Evolutionary conservation across 352 stramenopile genomes (phyloP).

Genomic region (Pythium aphanidermatum): DNA sequence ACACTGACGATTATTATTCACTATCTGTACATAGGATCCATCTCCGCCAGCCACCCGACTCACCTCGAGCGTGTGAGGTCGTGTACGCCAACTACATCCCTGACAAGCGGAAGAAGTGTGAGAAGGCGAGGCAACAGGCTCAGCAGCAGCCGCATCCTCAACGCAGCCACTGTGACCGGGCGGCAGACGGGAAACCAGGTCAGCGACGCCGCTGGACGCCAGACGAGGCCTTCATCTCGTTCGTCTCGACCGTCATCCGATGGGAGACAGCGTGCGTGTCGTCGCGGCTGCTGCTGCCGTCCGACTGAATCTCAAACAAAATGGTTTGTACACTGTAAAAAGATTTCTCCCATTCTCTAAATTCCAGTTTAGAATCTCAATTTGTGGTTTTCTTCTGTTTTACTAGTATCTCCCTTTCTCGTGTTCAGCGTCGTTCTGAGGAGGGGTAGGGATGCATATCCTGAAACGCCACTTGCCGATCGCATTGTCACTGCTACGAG

Average conservation of each 20-base stretch:
- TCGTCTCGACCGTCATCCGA: conserved; percentile 54
- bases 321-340: too few species aligned
- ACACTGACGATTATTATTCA: conserved; percentile 14
- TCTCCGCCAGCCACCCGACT: conserved; percentile 3
- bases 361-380: too few species aligned
- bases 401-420: too few species aligned
- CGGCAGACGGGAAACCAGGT: too few species aligned
- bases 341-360: too few species aligned
- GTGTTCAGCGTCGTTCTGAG: too few species aligned
- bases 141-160: too few species aligned
- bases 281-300: conserved; percentile 26
- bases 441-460: background rate
- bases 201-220: conserved; percentile 19
- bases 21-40: conserved; percentile 11
- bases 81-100: conserved; percentile 19
- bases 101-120: too few species aligned
- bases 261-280: conserved; percentile 52
- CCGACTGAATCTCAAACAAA: background rate
- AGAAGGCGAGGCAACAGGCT: too few species aligned
- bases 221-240: conserved; percentile 42
- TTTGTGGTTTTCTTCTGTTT: too few species aligned
- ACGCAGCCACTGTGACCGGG: too few species aligned
- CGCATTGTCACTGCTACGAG: too few species aligned
- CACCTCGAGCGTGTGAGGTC: conserved; percentile 6
- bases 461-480: background rate